phyloP scores from a whole-genome alignment of 345 rosid genomes.

The Barbarea vulgaris region DNA sequence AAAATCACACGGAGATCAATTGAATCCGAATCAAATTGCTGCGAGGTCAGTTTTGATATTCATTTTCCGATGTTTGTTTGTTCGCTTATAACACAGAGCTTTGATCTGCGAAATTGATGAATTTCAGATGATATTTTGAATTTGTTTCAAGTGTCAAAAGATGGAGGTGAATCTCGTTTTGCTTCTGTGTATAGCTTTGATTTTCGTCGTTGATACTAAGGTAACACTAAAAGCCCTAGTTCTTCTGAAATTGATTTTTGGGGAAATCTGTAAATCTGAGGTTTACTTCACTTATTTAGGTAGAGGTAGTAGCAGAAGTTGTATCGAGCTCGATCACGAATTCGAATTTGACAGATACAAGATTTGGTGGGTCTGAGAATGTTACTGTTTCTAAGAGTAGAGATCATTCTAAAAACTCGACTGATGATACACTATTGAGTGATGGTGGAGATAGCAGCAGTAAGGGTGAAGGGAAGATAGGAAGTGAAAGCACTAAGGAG shows the following conservation, averaged over 20 bases:
- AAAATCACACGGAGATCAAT: neutral
- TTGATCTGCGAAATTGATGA: conserved; percentile 7
- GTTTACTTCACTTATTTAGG: conserved; percentile 39
- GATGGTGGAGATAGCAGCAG: conserved; percentile 10
- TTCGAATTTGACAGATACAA: conserved; percentile 25
- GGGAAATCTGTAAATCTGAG: neutral
- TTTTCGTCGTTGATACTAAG: conserved; percentile 45
- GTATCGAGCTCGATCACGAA: conserved; percentile 32
- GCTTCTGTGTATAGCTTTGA: conserved; percentile 43
- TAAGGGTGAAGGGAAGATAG: conserved; percentile 22
- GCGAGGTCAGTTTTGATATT: conserved; percentile 4
- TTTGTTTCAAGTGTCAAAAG: conserved; percentile 30
- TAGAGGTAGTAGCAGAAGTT: conserved; percentile 22
- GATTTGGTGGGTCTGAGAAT: conserved; percentile 18
- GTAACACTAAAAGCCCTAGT: conserved; percentile 38
- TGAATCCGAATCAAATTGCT: neutral
- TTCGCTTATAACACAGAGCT: neutral
- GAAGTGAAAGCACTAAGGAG: conserved; percentile 21
- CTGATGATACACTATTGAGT: conserved; percentile 4
- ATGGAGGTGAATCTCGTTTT: conserved; percentile 47
- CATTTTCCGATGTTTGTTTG: neutral
- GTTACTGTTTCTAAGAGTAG: conserved; percentile 27
- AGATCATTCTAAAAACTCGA: conserved; percentile 13
- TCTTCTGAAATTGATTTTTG: neutral
- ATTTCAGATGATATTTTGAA: conserved; percentile 36